Evolutionary conservation across 2,329 filamentous ascomycete species (phyloP).

Genomic region (Aureobasidium sp.): DNA sequence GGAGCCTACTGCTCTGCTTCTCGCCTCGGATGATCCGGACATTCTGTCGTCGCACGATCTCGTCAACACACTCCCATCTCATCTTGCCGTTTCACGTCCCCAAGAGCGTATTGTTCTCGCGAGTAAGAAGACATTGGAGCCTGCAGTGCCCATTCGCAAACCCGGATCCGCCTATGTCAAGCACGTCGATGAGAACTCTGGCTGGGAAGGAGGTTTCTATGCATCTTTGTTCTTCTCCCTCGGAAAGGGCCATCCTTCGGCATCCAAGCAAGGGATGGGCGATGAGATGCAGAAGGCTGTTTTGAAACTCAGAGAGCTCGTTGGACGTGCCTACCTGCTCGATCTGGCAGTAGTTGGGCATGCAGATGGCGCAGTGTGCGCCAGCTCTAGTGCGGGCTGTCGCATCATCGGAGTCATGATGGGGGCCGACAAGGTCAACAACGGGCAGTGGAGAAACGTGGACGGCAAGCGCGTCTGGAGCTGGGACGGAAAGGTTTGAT

Average conservation of each 20-base stretch:
- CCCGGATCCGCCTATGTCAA: conserved; percentile 51
- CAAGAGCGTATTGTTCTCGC: conserved; percentile 73
- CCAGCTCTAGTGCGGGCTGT: conserved; percentile 61
- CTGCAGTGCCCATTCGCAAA: conserved; percentile 25
- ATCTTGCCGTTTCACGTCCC: conserved; percentile 43
- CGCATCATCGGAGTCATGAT: conserved; percentile 76
- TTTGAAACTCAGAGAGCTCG: conserved; percentile 61
- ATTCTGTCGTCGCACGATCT: conserved; percentile 64
- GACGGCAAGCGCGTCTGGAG: conserved; percentile 50
- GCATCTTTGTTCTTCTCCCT: conserved; percentile 74
- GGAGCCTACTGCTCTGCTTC: conserved; percentile 41
- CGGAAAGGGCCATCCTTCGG: conserved; percentile 36
- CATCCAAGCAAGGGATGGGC: conserved; percentile 20
- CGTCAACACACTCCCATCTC: conserved; percentile 29
- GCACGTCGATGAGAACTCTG: conserved; percentile 68
- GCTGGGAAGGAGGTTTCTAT: conserved; percentile 87
- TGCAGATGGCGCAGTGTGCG: conserved; percentile 68
- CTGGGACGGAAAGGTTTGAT: conserved; percentile 26
- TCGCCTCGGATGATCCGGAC: conserved; percentile 76
- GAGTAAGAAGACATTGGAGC: conserved; percentile 48
- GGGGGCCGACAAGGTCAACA: conserved; percentile 66
- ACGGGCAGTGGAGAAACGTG: conserved; percentile 68
- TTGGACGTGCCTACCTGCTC: conserved; percentile 75
- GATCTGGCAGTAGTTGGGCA: conserved; percentile 66
- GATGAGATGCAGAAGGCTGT: conserved; percentile 37